A percentile compares a stretch with the other conserved stretches of the same genome.
Conservation (phyloP, 257 asterid genomes). For the Linaria vulgaris region DNA sequence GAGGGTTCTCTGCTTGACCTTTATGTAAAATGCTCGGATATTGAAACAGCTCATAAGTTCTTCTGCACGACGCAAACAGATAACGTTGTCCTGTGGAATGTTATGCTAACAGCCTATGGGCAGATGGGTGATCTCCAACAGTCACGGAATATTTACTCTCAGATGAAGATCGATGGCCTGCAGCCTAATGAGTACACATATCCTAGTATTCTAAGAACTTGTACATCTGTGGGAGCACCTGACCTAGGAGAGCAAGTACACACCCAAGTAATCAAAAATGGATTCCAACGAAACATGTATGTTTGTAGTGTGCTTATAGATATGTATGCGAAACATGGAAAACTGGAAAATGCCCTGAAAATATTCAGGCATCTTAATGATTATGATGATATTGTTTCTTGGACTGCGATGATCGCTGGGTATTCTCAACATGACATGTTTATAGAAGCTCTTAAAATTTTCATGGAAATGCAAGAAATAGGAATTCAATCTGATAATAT, state of each 20-base stretch:
- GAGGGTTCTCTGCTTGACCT: constrained; percentile 91
- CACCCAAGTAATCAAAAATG: constrained; percentile 66
- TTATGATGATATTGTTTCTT: constrained; percentile 67
- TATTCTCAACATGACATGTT: constrained; percentile 63
- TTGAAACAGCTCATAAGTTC: constrained; percentile 57
- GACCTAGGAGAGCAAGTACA: constrained; percentile 84
- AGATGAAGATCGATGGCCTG: constrained; percentile 56
- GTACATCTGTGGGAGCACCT: constrained; percentile 66
- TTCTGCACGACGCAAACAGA: constrained; percentile 51
- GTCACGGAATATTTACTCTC: constrained; percentile 55
- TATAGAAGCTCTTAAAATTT: constrained; percentile 60
- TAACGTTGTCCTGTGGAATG: constrained; percentile 84
- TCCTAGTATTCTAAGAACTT: constrained; percentile 80
- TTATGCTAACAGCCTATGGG: constrained; percentile 90
- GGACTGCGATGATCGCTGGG: constrained; percentile 91
- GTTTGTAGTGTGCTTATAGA: constrained; percentile 86
- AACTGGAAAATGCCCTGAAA: constrained; percentile 60
- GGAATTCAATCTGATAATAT: constrained; percentile 68
- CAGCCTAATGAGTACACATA: constrained; percentile 80
- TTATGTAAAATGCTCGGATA: constrained; percentile 73
- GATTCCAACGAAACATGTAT: constrained; percentile 72
- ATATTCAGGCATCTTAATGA: constrained; percentile 62
- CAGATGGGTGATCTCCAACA: constrained; percentile 64
- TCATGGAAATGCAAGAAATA: constrained; percentile 63
- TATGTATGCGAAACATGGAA: constrained; percentile 78